Base-by-base conservation (phyloP, 176 grass and related monocot species). In the Ananas comosus region DNA sequence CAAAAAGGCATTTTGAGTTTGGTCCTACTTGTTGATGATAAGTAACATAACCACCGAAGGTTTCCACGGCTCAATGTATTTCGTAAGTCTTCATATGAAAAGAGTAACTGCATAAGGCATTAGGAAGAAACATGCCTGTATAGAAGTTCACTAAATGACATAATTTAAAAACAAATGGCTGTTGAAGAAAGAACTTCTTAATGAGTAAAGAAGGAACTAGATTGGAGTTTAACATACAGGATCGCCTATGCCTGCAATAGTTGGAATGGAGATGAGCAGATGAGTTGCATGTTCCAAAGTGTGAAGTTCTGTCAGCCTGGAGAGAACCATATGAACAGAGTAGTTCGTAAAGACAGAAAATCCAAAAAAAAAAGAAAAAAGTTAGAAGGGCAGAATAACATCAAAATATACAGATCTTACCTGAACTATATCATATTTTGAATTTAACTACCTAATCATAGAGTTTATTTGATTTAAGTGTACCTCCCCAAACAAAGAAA, bases 31-130 rank as follows among this genome's bases (percentile, higher is more conserved):
- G 89, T 97, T 66, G 93, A 85, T 13, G 93, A 92, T 42, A 90
- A 82, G 65, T 92, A 97, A 51, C 82, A 87, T 48, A 97, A 33
- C 89, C 93, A 92, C 64, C 83, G 78, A 71, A 97, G 76, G 80
- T 87, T 90, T 69, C 76, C 63, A 64, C 63, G 24, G 4, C n/a
- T 73, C 33, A 96, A 21, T 19, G 67, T 77, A 47, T n/a, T 71
- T 69, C 73, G 72, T 76, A 96, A 79, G 2, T 91, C 76, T 22
- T 64, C 64, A 50, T 78, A 70, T 50, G 72, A 76, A 76, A 64
- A 72, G 69, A 91, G 75, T 59, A 96, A 64, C 92, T 96, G 81
- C 27, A 71, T 54, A 18, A 72, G 50, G 73, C 18, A 85, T 86
- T 70, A 74, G 22, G 63, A 5, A 53, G 27, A 67, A 67, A 11